Percentiles rank a stretch among this genome's conserved stretches.
Conservation (phyloP, 164 flowering plant genomes). For the Vitis riparia region DNA sequence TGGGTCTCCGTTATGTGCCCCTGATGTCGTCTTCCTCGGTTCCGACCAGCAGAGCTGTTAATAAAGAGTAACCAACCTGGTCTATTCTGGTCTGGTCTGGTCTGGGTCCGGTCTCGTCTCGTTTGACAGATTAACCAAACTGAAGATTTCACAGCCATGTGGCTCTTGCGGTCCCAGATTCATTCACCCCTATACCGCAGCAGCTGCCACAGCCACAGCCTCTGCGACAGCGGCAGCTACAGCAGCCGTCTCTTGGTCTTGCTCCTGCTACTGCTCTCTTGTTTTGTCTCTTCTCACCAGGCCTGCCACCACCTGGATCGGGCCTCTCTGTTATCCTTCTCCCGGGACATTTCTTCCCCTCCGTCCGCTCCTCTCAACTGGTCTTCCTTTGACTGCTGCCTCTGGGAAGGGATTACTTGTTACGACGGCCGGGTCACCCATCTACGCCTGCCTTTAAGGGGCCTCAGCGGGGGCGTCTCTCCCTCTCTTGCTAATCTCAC, state of each 20-base stretch:
- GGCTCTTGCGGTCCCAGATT: no score
- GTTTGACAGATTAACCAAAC: no score
- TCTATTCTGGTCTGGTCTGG: no score
- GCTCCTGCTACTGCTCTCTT: background rate
- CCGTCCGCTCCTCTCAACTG: slow-evolving; percentile 33
- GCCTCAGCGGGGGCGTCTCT: slow-evolving; percentile 38
- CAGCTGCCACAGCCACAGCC: background rate
- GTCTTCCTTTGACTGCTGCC: slow-evolving; percentile 46
- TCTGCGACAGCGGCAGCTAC: background rate
- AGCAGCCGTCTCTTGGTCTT: background rate
- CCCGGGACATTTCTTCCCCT: slow-evolving; percentile 6
- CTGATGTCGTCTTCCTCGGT: no score
- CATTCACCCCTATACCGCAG: no score
- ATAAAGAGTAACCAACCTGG: no score
- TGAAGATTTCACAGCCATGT: no score
- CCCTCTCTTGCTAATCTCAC: slow-evolving; percentile 41
- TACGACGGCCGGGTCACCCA: slow-evolving; percentile 35
- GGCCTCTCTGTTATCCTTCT: slow-evolving; percentile 35
- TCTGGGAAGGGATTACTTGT: slow-evolving; percentile 58
- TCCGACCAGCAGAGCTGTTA: no score
- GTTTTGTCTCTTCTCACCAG: background rate
- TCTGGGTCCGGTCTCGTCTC: no score
- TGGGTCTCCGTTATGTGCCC: no score
- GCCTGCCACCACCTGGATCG: slow-evolving; percentile 42
- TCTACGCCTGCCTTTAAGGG: slow-evolving; percentile 40